Base-by-base conservation (phyloP, 2,329 filamentous ascomycete species). In the Penicillium sp. region DNA sequence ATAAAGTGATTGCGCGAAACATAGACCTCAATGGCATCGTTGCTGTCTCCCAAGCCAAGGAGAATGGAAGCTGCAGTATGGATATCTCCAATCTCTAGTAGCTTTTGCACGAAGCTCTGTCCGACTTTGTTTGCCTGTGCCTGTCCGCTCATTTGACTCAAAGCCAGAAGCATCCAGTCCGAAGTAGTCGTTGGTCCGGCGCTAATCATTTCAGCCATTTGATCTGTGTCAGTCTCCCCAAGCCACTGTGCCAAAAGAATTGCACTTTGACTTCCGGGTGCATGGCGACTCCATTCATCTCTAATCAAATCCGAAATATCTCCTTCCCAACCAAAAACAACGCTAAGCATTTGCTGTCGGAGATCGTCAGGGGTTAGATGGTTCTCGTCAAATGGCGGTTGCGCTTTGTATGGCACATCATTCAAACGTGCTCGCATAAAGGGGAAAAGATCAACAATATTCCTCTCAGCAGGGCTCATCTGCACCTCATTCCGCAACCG, bases 21-120 rank as follows among this genome's bases (percentile, higher is more conserved):
- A 67, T 99, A 99, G 27, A 97, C 89, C 73, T 99, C 94, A 56
- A 99, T 92, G 0, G 94, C 94, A 71, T 99, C 93, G 61, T 95
- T 93, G 64, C 90, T 82, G 69, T 97, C 93, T 2, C 92, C 92
- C 74, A 99, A 86, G 14, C 92, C 92, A 31, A 99, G 85, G 73
- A 99, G 85, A 59, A 97, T 93, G 0, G 93, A 93, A 18, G 92
- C 92, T 5, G 94, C 92, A 0, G 91, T 91, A 69, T 99, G 92
- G 2, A 97, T 80, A 66, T 99, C 94, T 26, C 91, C 92, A 60
- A 88, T 90, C 72, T 95, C 92, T 1, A 99, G 82, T 1, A 99
- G 81, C 48, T 92, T 87, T 72, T 96, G 92, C 1, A 96, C 90
- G 64, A 96, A 96, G 3, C 91, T 88, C 55, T 93, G 89, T 1